A percentile compares a stretch with the other conserved stretches of the same genome.
phyloP scores from a whole-genome alignment of 805 yeast species.

The Saccharomycopsis capsularis region DNA sequence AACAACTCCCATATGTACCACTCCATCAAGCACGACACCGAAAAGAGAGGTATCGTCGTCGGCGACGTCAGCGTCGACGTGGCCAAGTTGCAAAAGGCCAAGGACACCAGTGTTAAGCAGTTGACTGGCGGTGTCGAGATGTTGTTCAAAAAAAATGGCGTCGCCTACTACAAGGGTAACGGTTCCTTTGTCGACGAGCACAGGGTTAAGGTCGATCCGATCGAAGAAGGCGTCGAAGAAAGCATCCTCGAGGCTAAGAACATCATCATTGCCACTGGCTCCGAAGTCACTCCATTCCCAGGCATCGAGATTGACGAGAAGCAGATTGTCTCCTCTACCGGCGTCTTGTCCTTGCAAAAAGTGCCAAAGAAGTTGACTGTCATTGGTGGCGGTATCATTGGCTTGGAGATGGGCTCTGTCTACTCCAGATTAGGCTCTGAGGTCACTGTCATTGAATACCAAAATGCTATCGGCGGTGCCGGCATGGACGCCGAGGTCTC shows the following conservation, averaged over 20 bases:
- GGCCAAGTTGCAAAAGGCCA: slow-evolving; percentile 78
- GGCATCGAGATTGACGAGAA: slow-evolving; percentile 95
- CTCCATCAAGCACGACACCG: slow-evolving; percentile 78
- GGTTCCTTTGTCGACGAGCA: slow-evolving; percentile 84
- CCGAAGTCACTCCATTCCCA: slow-evolving; percentile 98
- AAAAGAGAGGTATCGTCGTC: slow-evolving; percentile 84
- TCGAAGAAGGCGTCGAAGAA: slow-evolving; percentile 74
- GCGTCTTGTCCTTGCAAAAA: slow-evolving; percentile 77
- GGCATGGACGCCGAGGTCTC: slow-evolving; percentile 98
- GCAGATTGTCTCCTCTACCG: slow-evolving; percentile 94
- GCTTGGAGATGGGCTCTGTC: slow-evolving; percentile 98
- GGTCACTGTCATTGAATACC: slow-evolving; percentile 92
- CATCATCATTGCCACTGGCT: slow-evolving; percentile 95
- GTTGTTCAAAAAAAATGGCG: slow-evolving; percentile 93
- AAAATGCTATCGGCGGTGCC: slow-evolving; percentile 79
- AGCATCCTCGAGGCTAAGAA: slow-evolving; percentile 71
- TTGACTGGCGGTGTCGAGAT: slow-evolving; percentile 91
- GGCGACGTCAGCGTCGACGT: slow-evolving; percentile 71
- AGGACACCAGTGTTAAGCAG: slow-evolving; percentile 82
- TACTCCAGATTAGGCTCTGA: slow-evolving; percentile 92
- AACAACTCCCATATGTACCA: slow-evolving; percentile 94
- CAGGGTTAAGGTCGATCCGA: slow-evolving; percentile 71
- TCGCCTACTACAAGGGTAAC: slow-evolving; percentile 87
- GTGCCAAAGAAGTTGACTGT: slow-evolving; percentile 87
- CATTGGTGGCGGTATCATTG: slow-evolving; percentile 99